Percentiles rank a stretch among this genome's conserved stretches.
These are phyloP conservation scores for Yamadazyma kanchanaburiensis DNA, from an alignment of 1,139 yeast species.

Conservation along the genomic window DNA sequence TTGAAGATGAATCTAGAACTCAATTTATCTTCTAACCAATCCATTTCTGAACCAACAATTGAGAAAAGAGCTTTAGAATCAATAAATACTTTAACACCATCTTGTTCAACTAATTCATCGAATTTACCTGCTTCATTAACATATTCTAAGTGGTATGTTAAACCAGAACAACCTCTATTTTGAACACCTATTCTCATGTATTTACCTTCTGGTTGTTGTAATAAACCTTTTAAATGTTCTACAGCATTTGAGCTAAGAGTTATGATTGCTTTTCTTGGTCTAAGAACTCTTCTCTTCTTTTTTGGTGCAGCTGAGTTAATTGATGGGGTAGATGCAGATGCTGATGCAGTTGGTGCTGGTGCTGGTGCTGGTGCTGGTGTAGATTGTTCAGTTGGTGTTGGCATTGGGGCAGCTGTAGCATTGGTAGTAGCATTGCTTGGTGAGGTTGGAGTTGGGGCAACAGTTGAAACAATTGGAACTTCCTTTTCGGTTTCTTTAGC, in stretches of 20 bases:
- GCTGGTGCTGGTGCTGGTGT: slow-evolving; percentile 5
- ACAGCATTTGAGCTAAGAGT: slow-evolving; percentile 74
- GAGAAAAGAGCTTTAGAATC: slow-evolving; percentile 95
- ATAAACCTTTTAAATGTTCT: slow-evolving; percentile 59
- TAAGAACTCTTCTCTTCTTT: slow-evolving; percentile 61
- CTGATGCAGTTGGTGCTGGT: slow-evolving; percentile 3
- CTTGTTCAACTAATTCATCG: slow-evolving; percentile 90
- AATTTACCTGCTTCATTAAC: slow-evolving; percentile 88
- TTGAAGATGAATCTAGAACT: slow-evolving; percentile 85
- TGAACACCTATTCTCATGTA: slow-evolving; percentile 90
- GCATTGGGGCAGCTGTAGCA: slow-evolving; percentile 3
- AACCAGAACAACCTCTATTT: slow-evolving; percentile 95
- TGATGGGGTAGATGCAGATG: slow-evolving; percentile 6
- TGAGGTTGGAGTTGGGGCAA: no score
- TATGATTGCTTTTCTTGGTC: slow-evolving; percentile 84
- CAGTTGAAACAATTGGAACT: slow-evolving; percentile 2
- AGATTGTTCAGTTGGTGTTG: slow-evolving; percentile 1
- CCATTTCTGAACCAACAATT: slow-evolving; percentile 97
- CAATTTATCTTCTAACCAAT: slow-evolving; percentile 92
- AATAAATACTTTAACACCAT: slow-evolving; percentile 86
- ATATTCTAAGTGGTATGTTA: slow-evolving; percentile 87
- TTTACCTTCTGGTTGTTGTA: slow-evolving; percentile 83
- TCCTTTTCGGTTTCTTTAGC: slow-evolving; percentile 8
- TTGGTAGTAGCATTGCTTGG: slow-evolving; percentile 2
- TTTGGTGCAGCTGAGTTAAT: slow-evolving; percentile 5